A percentile compares a stretch with the other conserved stretches of the same genome.
Conservation (phyloP, 345 rosid species). For the Theobroma cacao region DNA sequence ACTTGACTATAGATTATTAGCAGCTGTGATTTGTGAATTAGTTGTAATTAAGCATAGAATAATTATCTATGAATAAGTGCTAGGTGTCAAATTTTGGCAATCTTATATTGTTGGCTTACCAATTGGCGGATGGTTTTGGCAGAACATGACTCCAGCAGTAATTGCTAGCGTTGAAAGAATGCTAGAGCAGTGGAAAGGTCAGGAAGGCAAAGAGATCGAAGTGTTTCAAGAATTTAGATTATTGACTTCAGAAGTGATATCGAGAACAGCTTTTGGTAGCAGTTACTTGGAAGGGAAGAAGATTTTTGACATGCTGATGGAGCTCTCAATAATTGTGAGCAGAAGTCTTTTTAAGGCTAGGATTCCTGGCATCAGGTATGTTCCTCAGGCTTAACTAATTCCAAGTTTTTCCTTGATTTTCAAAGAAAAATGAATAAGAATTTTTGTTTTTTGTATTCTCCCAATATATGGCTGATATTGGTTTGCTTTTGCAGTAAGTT, state of each 20-base stretch:
- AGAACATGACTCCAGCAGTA: slow-evolving; percentile 39
- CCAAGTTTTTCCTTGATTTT: background rate
- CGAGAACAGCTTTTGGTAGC: slow-evolving; percentile 53
- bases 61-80: no score
- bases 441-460: background rate
- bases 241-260: slow-evolving; percentile 45
- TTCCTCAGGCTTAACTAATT: background rate
- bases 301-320: slow-evolving; percentile 35
- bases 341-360: background rate
- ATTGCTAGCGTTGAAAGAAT: slow-evolving; percentile 35
- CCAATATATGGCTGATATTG: background rate
- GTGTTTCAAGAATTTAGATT: slow-evolving; percentile 35
- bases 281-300: slow-evolving; percentile 40
- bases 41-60: background rate
- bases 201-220: slow-evolving; percentile 37
- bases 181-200: slow-evolving; percentile 41
- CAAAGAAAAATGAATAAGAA: background rate
- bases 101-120: background rate
- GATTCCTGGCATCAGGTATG: background rate
- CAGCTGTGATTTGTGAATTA: background rate
- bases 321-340: slow-evolving; percentile 9
- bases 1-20: background rate
- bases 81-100: background rate
- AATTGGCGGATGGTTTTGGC: background rate
- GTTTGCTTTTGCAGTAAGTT: slow-evolving; percentile 20